Evolutionary conservation across 2,329 filamentous ascomycete genomes (phyloP), one percentile per base, ranked within the genome.

Genomic region (Aspergillus uvarum): DNA sequence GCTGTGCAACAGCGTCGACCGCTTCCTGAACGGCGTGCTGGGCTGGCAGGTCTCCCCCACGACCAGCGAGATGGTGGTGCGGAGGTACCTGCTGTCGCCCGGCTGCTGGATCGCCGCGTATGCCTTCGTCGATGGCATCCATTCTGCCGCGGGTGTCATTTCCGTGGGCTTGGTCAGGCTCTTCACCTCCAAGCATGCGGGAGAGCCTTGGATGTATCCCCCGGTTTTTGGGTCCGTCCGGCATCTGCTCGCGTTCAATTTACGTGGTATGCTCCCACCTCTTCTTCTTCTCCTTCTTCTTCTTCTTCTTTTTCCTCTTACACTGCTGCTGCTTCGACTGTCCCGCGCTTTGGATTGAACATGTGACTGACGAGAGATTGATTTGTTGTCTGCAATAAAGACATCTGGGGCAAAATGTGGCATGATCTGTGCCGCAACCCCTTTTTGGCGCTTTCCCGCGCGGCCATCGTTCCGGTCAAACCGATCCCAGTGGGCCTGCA

Each of bases 341-440:
- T 22, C 22, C 22, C 22, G 22, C 22, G 2, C 22, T 22, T 22
- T 2, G 1, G 7, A 10, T 29, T 29, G 7, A 29, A 2, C 2
- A 8, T 10, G 2, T 29, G 26, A 3, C 26, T 29, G 26, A 29
- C 26, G 2, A 29, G 26, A 29, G 26, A 29, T 29, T 3, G 7
- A 29, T 29, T 10, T 12, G n/a, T 12, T 14, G 16, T 8, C 26
- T 21, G 14, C 38, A 2, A 24, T 35, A 14, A 10, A 65, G 63
- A 64, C 24, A 64, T 65, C 32, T 65, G 63, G 63, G 63, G 63
- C 35, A 64, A 62, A 47, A 53, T 64, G 51, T 65, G 63, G 63
- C 63, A 65, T 51, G 63, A 65, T 22, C 58, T 65, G 19, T 65
- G 63, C 11, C 63, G 63, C 4, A 62, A 59, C 10, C 56, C 62